A percentile compares a stretch with the other conserved stretches of the same genome.
These are phyloP conservation scores for Hypoxylon trugodes DNA, from an alignment of 495 filamentous ascomycete species.

Conservation along the genomic window DNA sequence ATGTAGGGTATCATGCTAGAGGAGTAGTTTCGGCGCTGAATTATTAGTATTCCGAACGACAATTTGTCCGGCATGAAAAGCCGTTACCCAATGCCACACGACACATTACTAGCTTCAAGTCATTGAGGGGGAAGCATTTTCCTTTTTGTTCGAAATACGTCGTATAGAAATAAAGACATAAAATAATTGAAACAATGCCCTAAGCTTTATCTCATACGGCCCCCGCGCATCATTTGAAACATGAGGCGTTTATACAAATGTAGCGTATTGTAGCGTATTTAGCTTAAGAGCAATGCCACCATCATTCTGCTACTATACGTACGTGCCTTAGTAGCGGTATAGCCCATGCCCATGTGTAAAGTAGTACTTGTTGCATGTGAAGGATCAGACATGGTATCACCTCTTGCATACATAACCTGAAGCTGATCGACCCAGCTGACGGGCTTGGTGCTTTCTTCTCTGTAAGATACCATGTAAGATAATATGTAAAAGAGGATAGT, in stretches of 20 bases:
- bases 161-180: too few relatives aligned
- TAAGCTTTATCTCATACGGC: not conserved
- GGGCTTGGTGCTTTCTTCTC: conserved; percentile 14
- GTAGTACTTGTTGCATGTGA: conserved; percentile 19
- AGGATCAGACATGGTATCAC: conserved; percentile 33
- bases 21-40: conserved; percentile 19
- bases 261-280: not conserved
- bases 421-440: conserved; percentile 28
- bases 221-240: conserved; percentile 3
- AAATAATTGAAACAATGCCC: too few relatives aligned
- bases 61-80: conserved; percentile 6
- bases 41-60: conserved; percentile 13
- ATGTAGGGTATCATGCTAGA: conserved; percentile 5
- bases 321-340: conserved; percentile 5
- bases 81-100: conserved; percentile 3
- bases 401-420: conserved; percentile 17
- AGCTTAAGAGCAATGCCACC: conserved; percentile 17
- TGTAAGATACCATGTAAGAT: too few relatives aligned
- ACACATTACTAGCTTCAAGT: not conserved
- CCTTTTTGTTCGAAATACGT: too few relatives aligned
- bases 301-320: not conserved
- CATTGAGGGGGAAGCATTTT: too few relatives aligned
- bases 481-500: conserved; percentile 27
- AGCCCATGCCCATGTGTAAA: not conserved
- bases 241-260: conserved; percentile 11